Conservation (phyloP, 2,329 filamentous ascomycete genomes). For the Dactylellina haptotyla region DNA sequence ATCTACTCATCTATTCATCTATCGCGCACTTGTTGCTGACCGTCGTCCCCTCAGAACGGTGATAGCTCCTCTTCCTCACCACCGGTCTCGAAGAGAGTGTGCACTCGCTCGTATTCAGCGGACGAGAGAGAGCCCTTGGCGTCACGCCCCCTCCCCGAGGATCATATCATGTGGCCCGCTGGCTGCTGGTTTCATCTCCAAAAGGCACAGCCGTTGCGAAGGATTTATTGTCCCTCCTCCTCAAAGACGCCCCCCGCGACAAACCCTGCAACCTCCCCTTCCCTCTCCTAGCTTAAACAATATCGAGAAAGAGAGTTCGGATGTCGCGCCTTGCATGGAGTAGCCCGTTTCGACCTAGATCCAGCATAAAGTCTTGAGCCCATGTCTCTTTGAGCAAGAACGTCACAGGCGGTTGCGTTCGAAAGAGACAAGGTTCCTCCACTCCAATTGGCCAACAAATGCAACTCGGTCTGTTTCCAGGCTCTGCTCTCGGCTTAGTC, state of each 20-base stretch:
- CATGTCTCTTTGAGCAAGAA: constrained; percentile 12
- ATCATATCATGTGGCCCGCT: constrained; percentile 12
- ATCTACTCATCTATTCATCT: too few relatives aligned
- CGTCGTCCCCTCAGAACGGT: too few relatives aligned
- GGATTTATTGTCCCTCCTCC: neutral
- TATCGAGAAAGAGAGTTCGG: neutral
- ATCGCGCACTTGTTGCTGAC: too few relatives aligned
- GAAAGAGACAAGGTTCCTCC: neutral
- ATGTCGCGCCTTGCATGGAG: constrained; percentile 14
- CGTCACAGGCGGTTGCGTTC: constrained; percentile 14
- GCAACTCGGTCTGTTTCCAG: too few relatives aligned
- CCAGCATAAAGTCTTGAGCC: neutral
- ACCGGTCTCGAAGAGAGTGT: too few relatives aligned
- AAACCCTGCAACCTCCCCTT: neutral
- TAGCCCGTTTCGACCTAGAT: constrained; percentile 26
- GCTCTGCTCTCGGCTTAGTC: too few relatives aligned
- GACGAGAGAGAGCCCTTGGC: too few relatives aligned
- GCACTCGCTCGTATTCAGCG: too few relatives aligned
- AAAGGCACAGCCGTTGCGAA: constrained; percentile 29
- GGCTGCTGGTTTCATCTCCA: neutral
- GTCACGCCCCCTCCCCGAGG: too few relatives aligned
- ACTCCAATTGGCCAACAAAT: neutral
- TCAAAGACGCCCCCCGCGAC: too few relatives aligned
- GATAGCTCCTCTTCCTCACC: too few relatives aligned
- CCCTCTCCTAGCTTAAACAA: neutral